These are phyloP conservation scores for Elaeis guineensis DNA, from an alignment of 176 grass and related monocot genomes.

Conservation along the genomic window DNA sequence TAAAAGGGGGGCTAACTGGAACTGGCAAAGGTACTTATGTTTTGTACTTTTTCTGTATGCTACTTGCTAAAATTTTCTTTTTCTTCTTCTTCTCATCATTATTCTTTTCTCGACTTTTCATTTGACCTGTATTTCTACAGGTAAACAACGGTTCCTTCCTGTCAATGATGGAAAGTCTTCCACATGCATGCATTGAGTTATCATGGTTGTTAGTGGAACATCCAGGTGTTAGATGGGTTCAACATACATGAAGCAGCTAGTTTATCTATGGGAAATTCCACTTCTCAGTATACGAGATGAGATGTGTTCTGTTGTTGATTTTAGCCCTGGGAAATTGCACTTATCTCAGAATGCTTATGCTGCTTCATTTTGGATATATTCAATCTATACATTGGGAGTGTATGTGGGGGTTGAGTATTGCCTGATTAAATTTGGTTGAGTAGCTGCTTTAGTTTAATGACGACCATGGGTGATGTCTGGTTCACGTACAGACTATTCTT, in stretches of 20 bases:
- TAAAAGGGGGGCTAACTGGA: conserved; percentile 42
- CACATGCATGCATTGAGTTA: conserved; percentile 35
- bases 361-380: too few species aligned
- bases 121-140: conserved; percentile 31
- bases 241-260: conserved; percentile 20
- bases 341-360: too few species aligned
- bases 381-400: too few species aligned
- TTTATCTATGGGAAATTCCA: neutral
- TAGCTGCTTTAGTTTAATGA: too few species aligned
- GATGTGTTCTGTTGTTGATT: too few species aligned
- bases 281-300: too few species aligned
- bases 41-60: neutral
- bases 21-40: conserved; percentile 63
- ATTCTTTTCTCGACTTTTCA: conserved; percentile 11
- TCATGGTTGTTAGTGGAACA: conserved; percentile 20
- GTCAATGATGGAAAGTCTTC: conserved; percentile 31
- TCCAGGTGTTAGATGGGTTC: conserved; percentile 13
- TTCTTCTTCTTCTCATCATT: neutral
- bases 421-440: too few species aligned
- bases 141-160: conserved; percentile 59
- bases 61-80: neutral
- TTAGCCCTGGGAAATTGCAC: too few species aligned
- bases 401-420: too few species aligned
- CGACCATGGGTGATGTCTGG: too few species aligned
- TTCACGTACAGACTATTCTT: too few species aligned